These are phyloP conservation scores for Exutisphaerella laricina DNA, from an alignment of 2,329 filamentous ascomycete species.

Conservation along the genomic window DNA sequence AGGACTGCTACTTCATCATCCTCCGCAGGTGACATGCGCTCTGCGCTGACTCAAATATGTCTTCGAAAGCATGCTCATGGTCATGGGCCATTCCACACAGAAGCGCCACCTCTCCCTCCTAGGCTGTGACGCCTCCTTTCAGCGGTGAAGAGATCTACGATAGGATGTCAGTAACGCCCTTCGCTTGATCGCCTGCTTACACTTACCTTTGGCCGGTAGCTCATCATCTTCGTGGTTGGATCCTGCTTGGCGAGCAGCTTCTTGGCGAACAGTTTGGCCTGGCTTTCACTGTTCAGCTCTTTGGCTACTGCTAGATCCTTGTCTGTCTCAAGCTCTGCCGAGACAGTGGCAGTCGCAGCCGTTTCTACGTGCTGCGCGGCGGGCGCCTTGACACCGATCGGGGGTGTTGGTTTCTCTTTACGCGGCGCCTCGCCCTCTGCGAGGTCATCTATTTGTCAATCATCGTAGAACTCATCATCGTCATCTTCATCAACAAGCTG, in stretches of 20 bases:
- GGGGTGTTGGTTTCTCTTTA: constrained; percentile 49
- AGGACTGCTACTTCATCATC: too few species aligned
- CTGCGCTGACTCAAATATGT: background rate
- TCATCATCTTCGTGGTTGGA: constrained; percentile 18
- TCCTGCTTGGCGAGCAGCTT: constrained; percentile 20
- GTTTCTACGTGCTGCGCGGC: constrained; percentile 36
- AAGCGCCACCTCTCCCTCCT: background rate
- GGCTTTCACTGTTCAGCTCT: constrained; percentile 7
- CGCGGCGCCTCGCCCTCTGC: constrained; percentile 69
- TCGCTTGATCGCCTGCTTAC: background rate
- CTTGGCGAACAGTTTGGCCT: constrained; percentile 15
- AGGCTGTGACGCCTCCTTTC: constrained; percentile 21
- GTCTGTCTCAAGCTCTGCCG: constrained; percentile 21
- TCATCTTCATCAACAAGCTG: constrained; percentile 81
- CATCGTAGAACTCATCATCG: constrained; percentile 76
- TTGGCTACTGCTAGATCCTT: constrained; percentile 7
- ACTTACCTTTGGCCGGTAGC: constrained; percentile 26
- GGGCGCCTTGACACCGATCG: constrained; percentile 48
- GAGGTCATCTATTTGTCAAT: constrained; percentile 75
- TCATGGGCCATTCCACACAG: background rate
- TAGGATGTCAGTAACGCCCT: constrained; percentile 9
- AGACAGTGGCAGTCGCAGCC: constrained; percentile 28
- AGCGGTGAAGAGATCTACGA: constrained; percentile 26
- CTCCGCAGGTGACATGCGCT: background rate
- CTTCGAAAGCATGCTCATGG: background rate